Evolutionary conservation across 2,329 filamentous ascomycete genomes (phyloP).

Genomic region (Elsinoe fawcettii): DNA sequence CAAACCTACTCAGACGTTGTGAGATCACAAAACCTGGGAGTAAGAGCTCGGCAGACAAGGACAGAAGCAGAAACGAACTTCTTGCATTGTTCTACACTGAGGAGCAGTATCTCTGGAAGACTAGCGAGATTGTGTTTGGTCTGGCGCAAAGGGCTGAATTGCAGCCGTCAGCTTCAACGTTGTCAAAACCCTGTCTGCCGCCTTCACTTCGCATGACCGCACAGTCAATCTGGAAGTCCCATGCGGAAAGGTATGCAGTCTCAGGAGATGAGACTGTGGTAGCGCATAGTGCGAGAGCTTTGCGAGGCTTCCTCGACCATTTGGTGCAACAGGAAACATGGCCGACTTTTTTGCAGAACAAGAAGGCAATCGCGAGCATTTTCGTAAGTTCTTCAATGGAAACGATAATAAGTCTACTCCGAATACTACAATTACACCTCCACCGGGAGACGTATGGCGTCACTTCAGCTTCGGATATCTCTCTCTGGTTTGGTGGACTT

Average conservation of each 20-base stretch:
- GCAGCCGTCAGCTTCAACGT: background rate
- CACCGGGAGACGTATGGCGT: slow-evolving; percentile 17
- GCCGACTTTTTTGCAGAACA: slow-evolving; percentile 41
- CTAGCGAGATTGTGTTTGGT: background rate
- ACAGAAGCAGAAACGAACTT: background rate
- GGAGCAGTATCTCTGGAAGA: slow-evolving; percentile 9
- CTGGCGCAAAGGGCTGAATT: slow-evolving; percentile 6
- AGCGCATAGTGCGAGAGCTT: slow-evolving; percentile 25
- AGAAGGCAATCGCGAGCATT: slow-evolving; percentile 50
- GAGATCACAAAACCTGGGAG: background rate
- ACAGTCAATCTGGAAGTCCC: slow-evolving; percentile 5
- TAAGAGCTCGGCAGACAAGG: background rate
- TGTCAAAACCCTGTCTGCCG: background rate
- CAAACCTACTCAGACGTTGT: slow-evolving; percentile 34
- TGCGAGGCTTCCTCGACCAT: slow-evolving; percentile 28
- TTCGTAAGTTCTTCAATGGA: slow-evolving; percentile 59
- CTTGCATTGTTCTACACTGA: background rate
- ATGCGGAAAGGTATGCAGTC: background rate
- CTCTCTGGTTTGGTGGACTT: slow-evolving; percentile 70
- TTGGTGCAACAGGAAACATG: slow-evolving; percentile 37
- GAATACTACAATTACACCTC: slow-evolving; percentile 48
- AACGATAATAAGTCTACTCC: slow-evolving; percentile 58
- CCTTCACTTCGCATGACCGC: background rate
- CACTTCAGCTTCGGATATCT: slow-evolving; percentile 42
- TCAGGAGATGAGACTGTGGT: background rate